Evolutionary conservation across 345 rosid genomes (phyloP), one percentile per base, ranked within the genome.

Genomic region (Erucastrum elatum): DNA sequence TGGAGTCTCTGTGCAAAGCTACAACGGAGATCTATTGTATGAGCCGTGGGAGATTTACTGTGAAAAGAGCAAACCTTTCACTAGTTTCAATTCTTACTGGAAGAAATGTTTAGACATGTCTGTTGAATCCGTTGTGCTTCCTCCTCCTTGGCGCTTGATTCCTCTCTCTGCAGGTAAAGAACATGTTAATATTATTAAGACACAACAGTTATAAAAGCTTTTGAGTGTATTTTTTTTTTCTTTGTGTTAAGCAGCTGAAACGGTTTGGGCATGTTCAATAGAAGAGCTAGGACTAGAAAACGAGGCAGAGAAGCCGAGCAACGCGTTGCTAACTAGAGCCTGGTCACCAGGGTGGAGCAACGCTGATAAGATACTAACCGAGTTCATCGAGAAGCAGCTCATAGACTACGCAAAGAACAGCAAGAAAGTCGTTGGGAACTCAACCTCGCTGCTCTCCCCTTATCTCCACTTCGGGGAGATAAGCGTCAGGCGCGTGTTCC

Each of bases 281-380:
- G 98, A 92, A 72, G 90, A 86, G 64, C 81, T 94, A 60, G 95
- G 88, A 31, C 90, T 94, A 8, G 98, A 94, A 84, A 70, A 92
- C 53, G 97, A 92, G 75, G 80, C 91, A 0, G 98, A 92, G 39
- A 94, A 90, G 71, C 79, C 96, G 16, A 92, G 97, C 84, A 94
- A 92, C 65, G 95, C 92, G 8, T 83, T 94, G 77, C 72, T 94
- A 78, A 91, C 95, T 66, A 88, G 95, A 82, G 97, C 84, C 46
- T 94, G 98, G 98, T 88, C 92, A 7, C 97, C 98, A 1, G 98
- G 98, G 15, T 92, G 98, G 97, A 77, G 85, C 84, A 87, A 88
- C n/a, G 98, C 95, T 59, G 90, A 90, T 65, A 90, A 88, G 85
- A 77, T 79, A 71, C 82, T 92, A 66, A 82, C 72, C 4, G 97